A percentile compares a stretch with the other conserved stretches of the same genome.
Conservation (phyloP, 371 early-diverging fungal species). For the Mortierella sp. region DNA sequence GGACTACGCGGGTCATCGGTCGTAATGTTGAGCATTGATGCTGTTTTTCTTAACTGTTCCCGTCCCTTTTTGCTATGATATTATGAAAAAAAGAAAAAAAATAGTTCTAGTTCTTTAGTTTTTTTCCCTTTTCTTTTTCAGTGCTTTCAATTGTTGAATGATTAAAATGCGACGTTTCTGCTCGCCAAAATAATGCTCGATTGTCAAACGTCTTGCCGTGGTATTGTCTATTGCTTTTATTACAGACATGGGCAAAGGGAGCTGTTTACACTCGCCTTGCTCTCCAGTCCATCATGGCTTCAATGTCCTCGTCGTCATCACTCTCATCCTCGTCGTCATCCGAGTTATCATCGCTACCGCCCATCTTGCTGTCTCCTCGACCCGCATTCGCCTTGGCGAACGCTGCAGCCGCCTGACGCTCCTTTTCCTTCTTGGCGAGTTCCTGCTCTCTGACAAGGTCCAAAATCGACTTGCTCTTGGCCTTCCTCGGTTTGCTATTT, state of each 20-base stretch:
- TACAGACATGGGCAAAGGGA: neutral
- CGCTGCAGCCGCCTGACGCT: slow-evolving; percentile 30
- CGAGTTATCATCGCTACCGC: slow-evolving; percentile 14
- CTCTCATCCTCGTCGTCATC: slow-evolving; percentile 25
- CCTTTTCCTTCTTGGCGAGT: slow-evolving; percentile 48
- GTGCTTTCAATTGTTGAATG: neutral
- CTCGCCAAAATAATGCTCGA: neutral
- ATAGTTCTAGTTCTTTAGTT: neutral
- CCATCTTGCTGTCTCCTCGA: slow-evolving; percentile 34
- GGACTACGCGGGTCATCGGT: slow-evolving; percentile 31
- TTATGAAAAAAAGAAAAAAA: slow-evolving; percentile 1
- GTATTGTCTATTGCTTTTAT: neutral
- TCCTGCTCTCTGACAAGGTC: slow-evolving; percentile 57
- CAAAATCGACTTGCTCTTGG: slow-evolving; percentile 49
- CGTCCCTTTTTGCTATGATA: neutral
- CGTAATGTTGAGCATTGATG: slow-evolving; percentile 19
- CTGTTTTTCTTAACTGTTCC: neutral
- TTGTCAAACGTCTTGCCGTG: neutral
- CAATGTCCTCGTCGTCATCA: slow-evolving; percentile 54
- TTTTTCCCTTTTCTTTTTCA: neutral
- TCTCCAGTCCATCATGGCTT: slow-evolving; percentile 60
- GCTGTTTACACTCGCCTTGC: slow-evolving; percentile 39
- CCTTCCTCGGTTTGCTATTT: slow-evolving; percentile 26
- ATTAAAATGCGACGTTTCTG: neutral
- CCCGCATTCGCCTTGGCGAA: slow-evolving; percentile 27